A percentile compares a stretch with the other conserved stretches of the same genome.
phyloP scores from a whole-genome alignment of 2,329 filamentous ascomycete species.

The Diaporthe vexans region DNA sequence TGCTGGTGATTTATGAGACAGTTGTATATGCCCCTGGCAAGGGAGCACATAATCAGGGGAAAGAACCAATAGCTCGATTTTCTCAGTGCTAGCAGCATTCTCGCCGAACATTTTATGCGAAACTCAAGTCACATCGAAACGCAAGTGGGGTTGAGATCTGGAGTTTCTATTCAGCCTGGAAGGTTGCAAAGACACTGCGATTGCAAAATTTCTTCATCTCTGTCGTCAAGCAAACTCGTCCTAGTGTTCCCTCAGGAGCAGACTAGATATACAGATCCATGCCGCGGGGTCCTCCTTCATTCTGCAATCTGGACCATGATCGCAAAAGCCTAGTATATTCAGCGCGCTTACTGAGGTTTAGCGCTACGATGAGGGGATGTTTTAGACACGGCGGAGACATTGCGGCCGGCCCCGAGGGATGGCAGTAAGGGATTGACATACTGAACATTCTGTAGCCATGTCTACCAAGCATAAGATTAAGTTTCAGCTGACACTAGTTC shows the following conservation, averaged over 20 bases:
- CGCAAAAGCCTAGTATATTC: background rate
- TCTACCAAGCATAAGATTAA: background rate
- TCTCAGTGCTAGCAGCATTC: too few species aligned
- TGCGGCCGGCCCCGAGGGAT: background rate
- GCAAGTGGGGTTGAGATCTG: too few species aligned
- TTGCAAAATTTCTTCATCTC: too few species aligned
- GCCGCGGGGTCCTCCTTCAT: background rate
- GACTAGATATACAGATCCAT: too few species aligned
- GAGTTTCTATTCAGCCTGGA: background rate
- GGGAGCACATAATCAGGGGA: background rate
- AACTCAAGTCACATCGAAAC: background rate
- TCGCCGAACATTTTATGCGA: background rate
- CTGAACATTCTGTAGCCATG: background rate
- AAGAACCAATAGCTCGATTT: background rate
- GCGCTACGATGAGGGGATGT: background rate
- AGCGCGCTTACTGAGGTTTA: background rate
- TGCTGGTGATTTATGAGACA: background rate
- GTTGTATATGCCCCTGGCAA: background rate
- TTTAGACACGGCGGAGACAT: background rate
- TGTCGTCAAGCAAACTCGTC: background rate
- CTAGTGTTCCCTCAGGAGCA: background rate
- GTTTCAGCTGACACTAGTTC: background rate
- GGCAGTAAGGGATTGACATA: background rate
- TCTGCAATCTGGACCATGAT: background rate
- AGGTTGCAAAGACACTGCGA: background rate